Evolutionary conservation across 2,329 filamentous ascomycete species (phyloP), one percentile per base, ranked within the genome.

Genomic region (Trichoderma sp.): DNA sequence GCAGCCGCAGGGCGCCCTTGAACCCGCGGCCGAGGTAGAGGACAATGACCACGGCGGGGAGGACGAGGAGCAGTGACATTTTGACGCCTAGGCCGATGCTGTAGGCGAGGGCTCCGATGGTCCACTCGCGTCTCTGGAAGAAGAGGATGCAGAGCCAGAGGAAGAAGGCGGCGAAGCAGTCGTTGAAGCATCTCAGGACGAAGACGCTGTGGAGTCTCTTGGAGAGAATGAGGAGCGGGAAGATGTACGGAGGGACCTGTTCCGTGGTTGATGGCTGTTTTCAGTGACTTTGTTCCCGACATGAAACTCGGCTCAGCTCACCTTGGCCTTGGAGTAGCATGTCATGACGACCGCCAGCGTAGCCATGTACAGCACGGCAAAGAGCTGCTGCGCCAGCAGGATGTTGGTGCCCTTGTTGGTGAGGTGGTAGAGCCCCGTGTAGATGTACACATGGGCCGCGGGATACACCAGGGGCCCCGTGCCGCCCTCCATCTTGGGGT

Each of bases 401-500:
- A 98, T 92, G 75, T 98, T 82, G 59, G 78, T 83, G 6, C 95
- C 95, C 66, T 88, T 77, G 73, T 90, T 81, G 12, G 95, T 98
- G 65, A 96, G 71, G 73, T 86, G 78, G 79, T 96, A 93, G 12
- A 99, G 84, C 2, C 83, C 80, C 45, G 88, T 89, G 79, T 97
- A 99, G 69, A 91, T 90, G 82, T 96, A 96, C 69, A 99, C 90
- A 78, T 99, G 95, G 4, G 88, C 90, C 43, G 92, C 95, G 21
- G 95, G 95, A 78, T 99, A 99, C 67, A 99, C 95, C 58, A 98
- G 83, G 3, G 95, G 95, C 0, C 95, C 95, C 0, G 95, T 99
- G 66, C 88, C 90, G 71, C 95, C 95, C 73, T 89, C 85, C 74
- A 99, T 93, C 65, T 88, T 84, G 67, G 86, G 87, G 77, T 99